phyloP scores from a whole-genome alignment of 2,329 filamentous ascomycete genomes.

The Ilyonectria mors-panacis region DNA sequence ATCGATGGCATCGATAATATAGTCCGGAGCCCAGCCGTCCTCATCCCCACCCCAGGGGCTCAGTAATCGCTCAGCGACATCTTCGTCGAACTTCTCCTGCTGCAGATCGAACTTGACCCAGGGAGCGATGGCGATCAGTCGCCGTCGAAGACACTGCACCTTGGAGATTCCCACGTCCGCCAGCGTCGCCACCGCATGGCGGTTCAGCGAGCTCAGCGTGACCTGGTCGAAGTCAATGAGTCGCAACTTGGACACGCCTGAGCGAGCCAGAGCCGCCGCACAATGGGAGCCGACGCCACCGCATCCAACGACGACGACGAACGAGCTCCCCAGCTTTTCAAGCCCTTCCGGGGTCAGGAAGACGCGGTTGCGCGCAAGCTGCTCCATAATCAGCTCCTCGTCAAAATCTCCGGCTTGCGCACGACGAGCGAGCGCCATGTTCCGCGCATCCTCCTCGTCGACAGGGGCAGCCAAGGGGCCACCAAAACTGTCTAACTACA shows the following conservation, averaged over 20 bases:
- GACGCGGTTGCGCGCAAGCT: slow-evolving; percentile 91
- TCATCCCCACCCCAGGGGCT: slow-evolving; percentile 70
- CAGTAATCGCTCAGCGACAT: slow-evolving; percentile 77
- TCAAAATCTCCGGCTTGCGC: slow-evolving; percentile 76
- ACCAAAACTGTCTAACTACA: slow-evolving; percentile 73
- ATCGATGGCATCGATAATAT: slow-evolving; percentile 97
- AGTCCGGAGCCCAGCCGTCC: slow-evolving; percentile 79
- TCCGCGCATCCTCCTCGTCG: slow-evolving; percentile 74
- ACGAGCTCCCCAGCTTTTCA: slow-evolving; percentile 82
- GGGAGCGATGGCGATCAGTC: slow-evolving; percentile 88
- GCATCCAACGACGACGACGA: slow-evolving; percentile 91
- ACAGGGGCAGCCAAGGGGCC: slow-evolving; percentile 62
- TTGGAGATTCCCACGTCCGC: slow-evolving; percentile 95
- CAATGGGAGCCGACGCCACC: slow-evolving; percentile 97
- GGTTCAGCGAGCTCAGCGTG: slow-evolving; percentile 91
- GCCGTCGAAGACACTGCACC: slow-evolving; percentile 84
- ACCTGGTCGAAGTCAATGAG: slow-evolving; percentile 99
- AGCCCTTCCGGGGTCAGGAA: slow-evolving; percentile 90
- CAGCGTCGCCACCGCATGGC: slow-evolving; percentile 95
- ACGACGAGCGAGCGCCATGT: slow-evolving; percentile 70
- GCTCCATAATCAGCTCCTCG: slow-evolving; percentile 90
- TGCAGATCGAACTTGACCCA: slow-evolving; percentile 93
- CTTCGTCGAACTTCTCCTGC: slow-evolving; percentile 84
- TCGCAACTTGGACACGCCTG: slow-evolving; percentile 88
- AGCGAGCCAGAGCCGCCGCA: slow-evolving; percentile 86